These are phyloP conservation scores for Wickerhamomyces kurtzmanii DNA, from an alignment of 805 yeast genomes.

Conservation along the genomic window DNA sequence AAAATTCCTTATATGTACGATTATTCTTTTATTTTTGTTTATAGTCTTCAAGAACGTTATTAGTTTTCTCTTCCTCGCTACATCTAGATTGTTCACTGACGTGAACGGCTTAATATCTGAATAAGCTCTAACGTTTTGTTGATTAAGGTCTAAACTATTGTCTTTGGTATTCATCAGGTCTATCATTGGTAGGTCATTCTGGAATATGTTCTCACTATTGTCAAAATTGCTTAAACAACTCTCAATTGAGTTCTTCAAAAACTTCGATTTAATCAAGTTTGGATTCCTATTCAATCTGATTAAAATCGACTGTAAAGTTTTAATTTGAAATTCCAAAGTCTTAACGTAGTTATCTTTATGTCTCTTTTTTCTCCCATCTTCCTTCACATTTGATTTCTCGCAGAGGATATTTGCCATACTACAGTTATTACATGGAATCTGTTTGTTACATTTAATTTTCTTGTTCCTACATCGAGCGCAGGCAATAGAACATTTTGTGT, in stretches of 20 bases:
- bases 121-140: too few relatives aligned
- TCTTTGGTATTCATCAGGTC: not conserved
- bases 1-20: not conserved
- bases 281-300: not conserved
- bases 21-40: not conserved
- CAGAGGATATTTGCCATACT: not conserved
- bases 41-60: not conserved
- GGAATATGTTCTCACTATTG: too few relatives aligned
- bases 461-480: conserved; percentile 49
- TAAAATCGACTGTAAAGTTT: not conserved
- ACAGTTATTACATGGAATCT: not conserved
- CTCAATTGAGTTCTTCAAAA: not conserved
- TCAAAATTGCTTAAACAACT: not conserved
- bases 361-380: conserved; percentile 1
- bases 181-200: not conserved
- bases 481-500: conserved; percentile 36
- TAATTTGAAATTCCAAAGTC: not conserved
- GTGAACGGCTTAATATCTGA: too few relatives aligned
- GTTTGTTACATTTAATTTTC: not conserved
- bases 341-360: not conserved
- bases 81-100: too few relatives aligned
- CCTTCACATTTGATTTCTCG: not conserved
- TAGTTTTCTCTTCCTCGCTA: not conserved
- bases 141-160: not conserved
- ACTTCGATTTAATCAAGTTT: not conserved